Base-by-base conservation (phyloP, 805 yeast species). In the Helenozyma baotianmanensis region DNA sequence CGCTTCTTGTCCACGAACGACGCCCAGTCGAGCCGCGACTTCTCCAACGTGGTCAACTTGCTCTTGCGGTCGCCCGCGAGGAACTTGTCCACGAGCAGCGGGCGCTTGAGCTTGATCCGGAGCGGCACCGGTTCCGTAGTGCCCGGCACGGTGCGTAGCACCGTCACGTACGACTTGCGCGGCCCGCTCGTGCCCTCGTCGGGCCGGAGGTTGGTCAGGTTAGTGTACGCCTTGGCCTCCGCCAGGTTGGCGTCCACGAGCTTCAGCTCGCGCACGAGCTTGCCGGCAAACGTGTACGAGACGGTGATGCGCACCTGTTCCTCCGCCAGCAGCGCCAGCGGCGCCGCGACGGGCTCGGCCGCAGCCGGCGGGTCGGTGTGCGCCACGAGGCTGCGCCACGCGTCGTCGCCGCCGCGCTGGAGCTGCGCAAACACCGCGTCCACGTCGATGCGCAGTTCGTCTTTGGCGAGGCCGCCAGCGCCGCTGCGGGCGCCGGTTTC, bases 1-100 rank as follows among this genome's bases (percentile, higher is more conserved):
- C 88, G 88, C 43, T 80, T 79, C 43, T 82, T 73, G 59, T 90
- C 97, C 19, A 92, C 96, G 60, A 84, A 88, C 29, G 84, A 77
- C 1, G 95, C 94, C 95, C 97, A 92, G 59, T 92, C 98, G 31
- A 92, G 68, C 42, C 95, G 69, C 1, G 95, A 84, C 59, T 92
- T 92, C 54, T 92, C 97, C 43, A 92, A 64, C 0, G 98, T 92
- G 15, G 95, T 84, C 40, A 92, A 68, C 54, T 87, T 90, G 46
- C 45, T 58, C 21, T 85, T 78, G 45, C 82, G 79, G 42, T 81
- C 76, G 11, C 63, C 60, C 27, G 76, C 64, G 28, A 87, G 72
- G 23, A 88, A 88, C 36, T 81, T 85, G 53, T 84, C 89, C 6
- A 88, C 62, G 19, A 86, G 60, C 16, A 90, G 79, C 3, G 84